Evolutionary conservation across 2,329 filamentous ascomycete genomes (phyloP), one percentile per base, ranked within the genome.

Genomic region (Scedosporium boydii): DNA sequence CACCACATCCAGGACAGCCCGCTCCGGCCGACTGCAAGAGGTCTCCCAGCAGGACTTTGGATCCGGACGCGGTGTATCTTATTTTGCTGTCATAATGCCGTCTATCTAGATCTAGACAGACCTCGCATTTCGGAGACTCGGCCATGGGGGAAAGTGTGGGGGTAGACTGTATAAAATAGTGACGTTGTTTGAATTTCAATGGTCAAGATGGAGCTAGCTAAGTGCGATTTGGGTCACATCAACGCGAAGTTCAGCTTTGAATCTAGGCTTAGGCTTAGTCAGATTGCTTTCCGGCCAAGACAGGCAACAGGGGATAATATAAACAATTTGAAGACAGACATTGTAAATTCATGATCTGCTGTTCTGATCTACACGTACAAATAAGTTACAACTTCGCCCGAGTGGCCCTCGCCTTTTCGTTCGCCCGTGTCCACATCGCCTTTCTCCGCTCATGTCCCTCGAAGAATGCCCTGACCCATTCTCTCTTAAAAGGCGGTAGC

Each of bases 391-490:
- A 6, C 44, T 60, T 60, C 2, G 59, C 59, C 23, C 59, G 42
- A 2, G 10, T 21, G 18, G 51, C 21, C 42, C 59, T 51, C 5
- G 59, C 59, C 44, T 38, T 51, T 16, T 60, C 59, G 23, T 60
- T 60, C 3, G 3, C 26, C 42, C 42, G 14, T 23, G 16, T 9
- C 59, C 59, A 60, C 59, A 60, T 60, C 44, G n/a, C 44, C 9
- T 46, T 62, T 41, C 60, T 42, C 26, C 21, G n/a, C 29, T 62
- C 53, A 34, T 62, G 60, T 12, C 60, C 60, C 51, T 62, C 51
- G 4, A 44, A 42, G 41, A 62, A 62, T 2, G 60, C 60, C 34
- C 60, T 21, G 18, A 42, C 44, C 60, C 60, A 62, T 41, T 62
- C 60, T n/a, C 60, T 56, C 34, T 34, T 42, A 14, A 62, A 62